These are phyloP conservation scores for Catunica adiposa DNA, from an alignment of 2,329 filamentous ascomycete genomes.

Conservation along the genomic window DNA sequence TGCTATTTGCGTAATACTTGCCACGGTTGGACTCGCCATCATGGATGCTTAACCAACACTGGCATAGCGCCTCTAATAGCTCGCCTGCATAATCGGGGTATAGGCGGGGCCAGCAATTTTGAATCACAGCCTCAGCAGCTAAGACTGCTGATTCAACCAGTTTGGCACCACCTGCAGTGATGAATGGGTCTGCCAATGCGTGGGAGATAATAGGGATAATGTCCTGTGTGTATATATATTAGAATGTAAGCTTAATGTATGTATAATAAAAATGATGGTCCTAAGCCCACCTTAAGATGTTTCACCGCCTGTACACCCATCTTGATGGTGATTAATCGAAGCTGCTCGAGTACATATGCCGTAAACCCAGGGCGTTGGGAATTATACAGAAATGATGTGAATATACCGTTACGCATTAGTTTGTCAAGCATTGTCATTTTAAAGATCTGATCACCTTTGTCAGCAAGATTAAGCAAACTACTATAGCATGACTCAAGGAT, in stretches of 20 bases:
- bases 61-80: slow-evolving; percentile 42
- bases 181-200: slow-evolving; percentile 53
- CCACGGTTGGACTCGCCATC: slow-evolving; percentile 17
- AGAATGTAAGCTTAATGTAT: not conserved
- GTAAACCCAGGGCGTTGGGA: slow-evolving; percentile 41
- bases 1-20: not conserved
- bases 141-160: slow-evolving; percentile 35
- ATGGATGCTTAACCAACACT: slow-evolving; percentile 46
- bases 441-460: slow-evolving; percentile 18
- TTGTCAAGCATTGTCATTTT: slow-evolving; percentile 32
- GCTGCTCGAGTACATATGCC: slow-evolving; percentile 35
- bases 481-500: slow-evolving; percentile 51
- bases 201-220: slow-evolving; percentile 50
- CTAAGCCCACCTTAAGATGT: slow-evolving; percentile 41
- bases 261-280: not conserved
- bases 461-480: slow-evolving; percentile 35
- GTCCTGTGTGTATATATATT: slow-evolving; percentile 26
- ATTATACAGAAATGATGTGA: slow-evolving; percentile 40
- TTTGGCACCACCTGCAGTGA: slow-evolving; percentile 33
- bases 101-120: slow-evolving; percentile 55
- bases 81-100: slow-evolving; percentile 22
- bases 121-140: slow-evolving; percentile 40
- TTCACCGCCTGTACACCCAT: slow-evolving; percentile 48
- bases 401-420: slow-evolving; percentile 38
- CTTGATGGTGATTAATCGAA: slow-evolving; percentile 32